Evolutionary conservation across 2,329 filamentous ascomycete genomes (phyloP), one percentile per base, ranked within the genome.

Genomic region (Dryadomyces sulphureus): DNA sequence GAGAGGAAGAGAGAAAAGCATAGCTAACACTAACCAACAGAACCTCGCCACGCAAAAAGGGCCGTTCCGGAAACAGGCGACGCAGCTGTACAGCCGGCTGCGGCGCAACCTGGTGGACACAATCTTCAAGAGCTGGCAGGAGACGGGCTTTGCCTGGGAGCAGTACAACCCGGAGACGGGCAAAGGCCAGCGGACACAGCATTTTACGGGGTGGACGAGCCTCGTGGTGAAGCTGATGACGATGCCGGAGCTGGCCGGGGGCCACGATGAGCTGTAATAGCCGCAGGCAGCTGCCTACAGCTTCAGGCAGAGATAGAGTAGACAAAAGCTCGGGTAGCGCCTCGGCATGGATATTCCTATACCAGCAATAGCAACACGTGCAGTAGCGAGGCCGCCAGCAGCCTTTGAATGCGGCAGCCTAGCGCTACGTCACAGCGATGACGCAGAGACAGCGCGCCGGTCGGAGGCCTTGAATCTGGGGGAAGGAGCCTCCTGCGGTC

Each of bases 151-250:
- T 60, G 92, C 90, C 0, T 98, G 90, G 90, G 92, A 98, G 65
- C 92, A 98, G 66, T 98, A 96, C 63, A 86, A 94, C 60, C 87
- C 89, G 0, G 87, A 94, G 56, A 94, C 86, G 4, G 92, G 92
- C 40, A 75, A 76, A 45, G 92, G 92, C n/a, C 90, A 96, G 69
- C 75, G 92, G 38, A 96, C 89, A 5, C 88, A 95, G 69, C 90
- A 96, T 63, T 98, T 98, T 61, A 95, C 92, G 0, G 92, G 92
- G 43, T 98, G 92, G 92, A 98, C 92, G n/a, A 94, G 87, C 61
- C 68, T 96, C 63, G 85, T 96, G 41, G 89, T 96, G 40, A 95
- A 94, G 70, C 86, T 98, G 54, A 94, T 96, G 88, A 78, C 79
- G 41, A 90, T 98, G 86, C 84, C 87, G 7, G 82, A 93, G 54